These are phyloP conservation scores for Lepidium africanum DNA, from an alignment of 345 rosid species.

Conservation along the genomic window DNA sequence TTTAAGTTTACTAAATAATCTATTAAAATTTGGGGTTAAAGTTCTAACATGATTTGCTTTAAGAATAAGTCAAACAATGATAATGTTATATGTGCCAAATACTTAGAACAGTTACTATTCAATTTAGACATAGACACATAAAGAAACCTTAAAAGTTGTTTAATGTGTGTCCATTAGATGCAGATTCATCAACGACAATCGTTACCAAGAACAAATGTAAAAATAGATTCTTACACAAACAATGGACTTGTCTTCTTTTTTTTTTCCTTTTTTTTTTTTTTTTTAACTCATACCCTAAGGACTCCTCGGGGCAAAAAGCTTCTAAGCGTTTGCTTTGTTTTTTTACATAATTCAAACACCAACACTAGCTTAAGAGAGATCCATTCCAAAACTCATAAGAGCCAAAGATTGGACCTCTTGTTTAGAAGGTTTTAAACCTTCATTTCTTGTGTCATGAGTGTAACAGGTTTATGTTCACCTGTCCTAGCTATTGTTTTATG, in stretches of 20 bases:
- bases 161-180: not conserved
- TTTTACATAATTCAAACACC: conserved; percentile 13
- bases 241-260: not conserved
- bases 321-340: conserved; percentile 1
- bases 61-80: too few species aligned
- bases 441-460: not conserved
- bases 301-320: conserved; percentile 18
- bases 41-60: too few species aligned
- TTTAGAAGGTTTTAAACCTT: not conserved
- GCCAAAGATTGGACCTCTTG: not conserved
- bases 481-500: conserved; percentile 13
- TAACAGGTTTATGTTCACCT: not conserved
- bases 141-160: not conserved
- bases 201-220: not conserved
- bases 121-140: too few species aligned
- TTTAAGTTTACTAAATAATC: too few species aligned
- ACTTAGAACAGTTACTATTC: too few species aligned
- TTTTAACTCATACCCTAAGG: not conserved
- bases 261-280: not conserved
- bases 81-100: too few species aligned
- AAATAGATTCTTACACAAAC: conserved; percentile 12
- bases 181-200: not conserved
- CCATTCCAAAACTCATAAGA: conserved; percentile 19
- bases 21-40: too few species aligned
- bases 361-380: not conserved